These are phyloP conservation scores for Didymella pinodella DNA, from an alignment of 2,329 filamentous ascomycete genomes.

Conservation along the genomic window DNA sequence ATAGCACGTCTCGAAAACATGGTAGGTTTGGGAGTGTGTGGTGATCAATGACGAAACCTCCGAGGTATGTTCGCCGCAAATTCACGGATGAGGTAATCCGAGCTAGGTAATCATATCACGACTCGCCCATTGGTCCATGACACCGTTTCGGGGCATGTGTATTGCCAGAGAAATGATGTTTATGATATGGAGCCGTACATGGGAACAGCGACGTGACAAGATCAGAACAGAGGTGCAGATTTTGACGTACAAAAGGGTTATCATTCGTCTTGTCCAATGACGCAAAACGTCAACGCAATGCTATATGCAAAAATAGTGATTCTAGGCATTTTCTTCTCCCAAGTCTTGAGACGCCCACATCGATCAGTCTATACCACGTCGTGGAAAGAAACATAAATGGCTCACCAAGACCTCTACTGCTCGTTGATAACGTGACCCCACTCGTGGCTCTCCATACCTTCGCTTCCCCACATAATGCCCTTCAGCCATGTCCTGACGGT, in stretches of 20 bases:
- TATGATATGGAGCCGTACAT: not conserved
- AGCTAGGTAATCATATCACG: conserved; percentile 24
- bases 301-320: conserved; percentile 10
- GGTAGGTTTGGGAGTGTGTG: conserved; percentile 23
- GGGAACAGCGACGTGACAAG: not conserved
- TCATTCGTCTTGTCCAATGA: conserved; percentile 7
- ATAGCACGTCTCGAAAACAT: conserved; percentile 52
- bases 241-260: not conserved
- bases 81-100: conserved; percentile 40
- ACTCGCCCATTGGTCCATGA: conserved; percentile 13
- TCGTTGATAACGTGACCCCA: conserved; percentile 58
- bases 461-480: conserved; percentile 60
- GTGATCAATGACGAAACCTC: conserved; percentile 26
- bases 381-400: not conserved
- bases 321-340: conserved; percentile 3
- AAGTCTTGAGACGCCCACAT: conserved; percentile 3
- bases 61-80: conserved; percentile 37
- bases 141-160: not conserved
- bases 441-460: conserved; percentile 53
- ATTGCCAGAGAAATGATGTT: too few relatives aligned
- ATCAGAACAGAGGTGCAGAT: not conserved
- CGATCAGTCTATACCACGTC: conserved; percentile 3
- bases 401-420: conserved; percentile 23
- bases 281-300: conserved; percentile 16
- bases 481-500: conserved; percentile 57